Percentiles rank a stretch among this genome's conserved stretches.
phyloP scores from a whole-genome alignment of 805 yeast species.

The Candida patagonica region DNA sequence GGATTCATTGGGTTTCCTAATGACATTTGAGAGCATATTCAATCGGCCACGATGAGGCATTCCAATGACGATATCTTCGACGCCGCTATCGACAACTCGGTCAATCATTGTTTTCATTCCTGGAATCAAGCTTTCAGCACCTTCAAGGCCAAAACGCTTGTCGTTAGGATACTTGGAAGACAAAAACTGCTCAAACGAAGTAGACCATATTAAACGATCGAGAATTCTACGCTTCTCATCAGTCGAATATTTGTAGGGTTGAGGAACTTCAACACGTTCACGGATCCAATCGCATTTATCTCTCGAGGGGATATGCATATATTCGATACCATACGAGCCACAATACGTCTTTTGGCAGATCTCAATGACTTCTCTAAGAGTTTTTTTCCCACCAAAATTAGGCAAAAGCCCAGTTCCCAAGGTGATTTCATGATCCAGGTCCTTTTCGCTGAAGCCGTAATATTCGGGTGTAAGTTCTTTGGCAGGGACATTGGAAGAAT shows the following conservation, averaged over 20 bases:
- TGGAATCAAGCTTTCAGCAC: constrained; percentile 93
- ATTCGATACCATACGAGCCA: constrained; percentile 84
- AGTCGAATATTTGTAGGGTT: constrained; percentile 67
- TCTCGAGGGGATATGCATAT: constrained; percentile 92
- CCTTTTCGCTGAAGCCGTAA: constrained; percentile 84
- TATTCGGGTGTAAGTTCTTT: constrained; percentile 84
- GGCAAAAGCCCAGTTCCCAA: constrained; percentile 98
- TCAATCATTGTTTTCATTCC: constrained; percentile 96
- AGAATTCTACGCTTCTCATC: constrained; percentile 94
- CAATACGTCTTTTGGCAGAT: constrained; percentile 81
- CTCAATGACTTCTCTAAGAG: constrained; percentile 67
- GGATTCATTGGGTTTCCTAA: constrained; percentile 96
- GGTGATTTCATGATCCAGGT: constrained; percentile 71
- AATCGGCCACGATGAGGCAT: constrained; percentile 99
- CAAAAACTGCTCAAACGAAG: constrained; percentile 85
- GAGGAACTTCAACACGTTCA: constrained; percentile 88
- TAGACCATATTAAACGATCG: constrained; percentile 94
- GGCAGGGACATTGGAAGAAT: constrained; percentile 44
- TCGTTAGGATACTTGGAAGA: constrained; percentile 96
- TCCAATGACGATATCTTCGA: constrained; percentile 94
- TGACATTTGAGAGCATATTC: constrained; percentile 95
- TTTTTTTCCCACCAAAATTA: constrained; percentile 60
- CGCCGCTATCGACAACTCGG: constrained; percentile 74
- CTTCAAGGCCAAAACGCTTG: constrained; percentile 97
- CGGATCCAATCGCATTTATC: constrained; percentile 97